Evolutionary conservation across 148 eudicot species (phyloP).

Genomic region (Oxyria digyna): DNA sequence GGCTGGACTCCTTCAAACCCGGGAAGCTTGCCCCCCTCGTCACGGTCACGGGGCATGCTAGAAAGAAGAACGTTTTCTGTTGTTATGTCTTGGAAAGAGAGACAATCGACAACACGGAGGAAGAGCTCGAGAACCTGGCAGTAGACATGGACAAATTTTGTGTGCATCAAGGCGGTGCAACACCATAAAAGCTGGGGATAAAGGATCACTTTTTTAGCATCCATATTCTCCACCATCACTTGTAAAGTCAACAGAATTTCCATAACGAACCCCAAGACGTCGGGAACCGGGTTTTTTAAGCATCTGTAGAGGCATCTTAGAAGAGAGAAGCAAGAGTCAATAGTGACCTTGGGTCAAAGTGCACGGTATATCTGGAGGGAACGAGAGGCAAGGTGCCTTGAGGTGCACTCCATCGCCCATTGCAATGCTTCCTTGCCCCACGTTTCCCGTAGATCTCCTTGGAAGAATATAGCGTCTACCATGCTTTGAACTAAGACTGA

Average conservation of each 20-base stretch:
- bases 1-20: slow-evolving; percentile 98
- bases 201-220: slow-evolving; percentile 86
- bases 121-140: slow-evolving; percentile 98
- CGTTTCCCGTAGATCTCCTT: slow-evolving; percentile 90
- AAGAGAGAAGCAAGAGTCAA: slow-evolving; percentile 82
- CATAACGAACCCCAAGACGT: slow-evolving; percentile 86
- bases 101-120: slow-evolving; percentile 72
- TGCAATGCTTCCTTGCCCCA: slow-evolving; percentile 94
- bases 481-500: slow-evolving; percentile 97
- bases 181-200: slow-evolving; percentile 99
- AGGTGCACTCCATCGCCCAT: slow-evolving; percentile 99
- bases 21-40: slow-evolving; percentile 75
- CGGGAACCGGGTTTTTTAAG: slow-evolving; percentile 66
- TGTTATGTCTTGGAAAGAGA: slow-evolving; percentile 78
- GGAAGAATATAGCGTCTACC: slow-evolving; percentile 98
- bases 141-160: slow-evolving; percentile 87
- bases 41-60: slow-evolving; percentile 96
- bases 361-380: slow-evolving; percentile 98
- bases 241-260: slow-evolving; percentile 86
- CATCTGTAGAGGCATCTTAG: slow-evolving; percentile 91
- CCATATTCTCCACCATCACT: slow-evolving; percentile 99
- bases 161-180: slow-evolving; percentile 97
- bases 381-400: slow-evolving; percentile 93
- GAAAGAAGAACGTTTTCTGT: slow-evolving; percentile 94
- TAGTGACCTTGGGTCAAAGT: slow-evolving; percentile 75